Conservation (phyloP, 2,329 filamentous ascomycete species). For the Nothophoma quercina region DNA sequence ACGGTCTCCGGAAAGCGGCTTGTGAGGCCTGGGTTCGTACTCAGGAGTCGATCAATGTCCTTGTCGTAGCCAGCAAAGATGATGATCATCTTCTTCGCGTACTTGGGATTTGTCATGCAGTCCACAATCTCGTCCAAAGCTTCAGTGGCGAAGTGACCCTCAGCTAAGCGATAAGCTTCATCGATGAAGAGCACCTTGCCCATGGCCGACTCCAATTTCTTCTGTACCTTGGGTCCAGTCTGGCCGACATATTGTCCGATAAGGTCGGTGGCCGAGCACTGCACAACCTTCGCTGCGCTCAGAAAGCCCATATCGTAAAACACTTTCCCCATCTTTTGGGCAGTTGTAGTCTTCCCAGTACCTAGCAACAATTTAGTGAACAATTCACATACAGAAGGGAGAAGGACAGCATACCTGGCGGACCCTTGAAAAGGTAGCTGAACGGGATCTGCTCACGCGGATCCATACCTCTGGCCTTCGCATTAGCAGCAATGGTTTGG, state of each 20-base stretch:
- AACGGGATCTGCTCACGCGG: conserved; percentile 68
- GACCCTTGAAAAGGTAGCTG: conserved; percentile 73
- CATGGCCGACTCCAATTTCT: conserved; percentile 66
- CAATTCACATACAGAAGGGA: too few species aligned
- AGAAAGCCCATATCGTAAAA: conserved; percentile 79
- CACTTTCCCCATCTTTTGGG: conserved; percentile 76
- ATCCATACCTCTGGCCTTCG: conserved; percentile 62
- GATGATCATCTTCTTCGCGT: conserved; percentile 66
- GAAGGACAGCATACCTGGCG: conserved; percentile 61
- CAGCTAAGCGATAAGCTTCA: conserved; percentile 72
- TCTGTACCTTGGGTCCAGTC: conserved; percentile 70
- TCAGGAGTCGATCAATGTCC: conserved; percentile 70
- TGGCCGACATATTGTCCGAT: conserved; percentile 74
- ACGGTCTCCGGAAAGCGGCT: conserved; percentile 71
- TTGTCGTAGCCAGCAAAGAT: conserved; percentile 74
- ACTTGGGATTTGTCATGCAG: conserved; percentile 64
- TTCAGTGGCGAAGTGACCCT: conserved; percentile 65
- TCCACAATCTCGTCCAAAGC: conserved; percentile 63
- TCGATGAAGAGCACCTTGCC: conserved; percentile 76
- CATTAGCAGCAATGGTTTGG: conserved; percentile 60
- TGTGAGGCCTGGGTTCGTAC: conserved; percentile 67
- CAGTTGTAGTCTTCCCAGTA: conserved; percentile 77
- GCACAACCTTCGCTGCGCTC: conserved; percentile 64
- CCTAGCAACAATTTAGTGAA: conserved; percentile 46
- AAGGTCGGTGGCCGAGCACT: conserved; percentile 73